Percentiles rank a stretch among this genome's conserved stretches.
These are phyloP conservation scores for Sphaceloma murrayae DNA, from an alignment of 2,329 filamentous ascomycete species.

Conservation along the genomic window DNA sequence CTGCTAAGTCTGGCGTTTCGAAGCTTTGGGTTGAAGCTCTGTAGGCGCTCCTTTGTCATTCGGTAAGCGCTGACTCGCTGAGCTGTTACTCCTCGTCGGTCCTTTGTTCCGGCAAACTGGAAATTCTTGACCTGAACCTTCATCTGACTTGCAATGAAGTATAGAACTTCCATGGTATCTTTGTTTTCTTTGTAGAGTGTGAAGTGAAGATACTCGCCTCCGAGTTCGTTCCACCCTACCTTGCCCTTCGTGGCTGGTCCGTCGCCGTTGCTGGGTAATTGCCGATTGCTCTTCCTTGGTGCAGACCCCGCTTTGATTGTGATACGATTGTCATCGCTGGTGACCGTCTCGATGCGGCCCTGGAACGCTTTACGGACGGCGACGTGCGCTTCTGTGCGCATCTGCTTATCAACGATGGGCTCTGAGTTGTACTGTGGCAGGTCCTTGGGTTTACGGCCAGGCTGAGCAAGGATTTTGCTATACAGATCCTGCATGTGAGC, in stretches of 20 bases:
- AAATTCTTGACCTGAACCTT: conserved; percentile 60
- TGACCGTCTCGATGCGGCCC: conserved; percentile 67
- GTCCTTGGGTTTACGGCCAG: conserved; percentile 46
- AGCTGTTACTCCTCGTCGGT: conserved; percentile 74
- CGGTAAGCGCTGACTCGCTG: conserved; percentile 66
- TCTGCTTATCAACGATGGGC: conserved; percentile 50
- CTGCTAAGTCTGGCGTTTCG: conserved; percentile 55
- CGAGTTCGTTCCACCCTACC: conserved; percentile 54
- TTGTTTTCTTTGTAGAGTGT: conserved; percentile 95
- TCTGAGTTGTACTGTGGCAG: conserved; percentile 46
- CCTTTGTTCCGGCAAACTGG: conserved; percentile 82
- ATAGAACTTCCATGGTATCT: conserved; percentile 86
- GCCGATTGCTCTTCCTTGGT: conserved; percentile 22
- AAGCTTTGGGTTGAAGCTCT: conserved; percentile 51
- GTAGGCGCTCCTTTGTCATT: conserved; percentile 53
- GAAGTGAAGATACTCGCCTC: conserved; percentile 80
- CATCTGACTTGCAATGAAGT: conserved; percentile 63
- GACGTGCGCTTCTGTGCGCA: conserved; percentile 55
- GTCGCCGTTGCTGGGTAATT: conserved; percentile 10
- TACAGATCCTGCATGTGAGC: conserved; percentile 48
- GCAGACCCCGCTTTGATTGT: conserved; percentile 41
- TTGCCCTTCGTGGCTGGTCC: conserved; percentile 32
- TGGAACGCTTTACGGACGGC: conserved; percentile 67
- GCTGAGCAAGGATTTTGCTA: conserved; percentile 43
- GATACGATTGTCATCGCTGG: conserved; percentile 60